phyloP scores from a whole-genome alignment of 2,329 filamentous ascomycete genomes.

The Trichoderma endophyticum region DNA sequence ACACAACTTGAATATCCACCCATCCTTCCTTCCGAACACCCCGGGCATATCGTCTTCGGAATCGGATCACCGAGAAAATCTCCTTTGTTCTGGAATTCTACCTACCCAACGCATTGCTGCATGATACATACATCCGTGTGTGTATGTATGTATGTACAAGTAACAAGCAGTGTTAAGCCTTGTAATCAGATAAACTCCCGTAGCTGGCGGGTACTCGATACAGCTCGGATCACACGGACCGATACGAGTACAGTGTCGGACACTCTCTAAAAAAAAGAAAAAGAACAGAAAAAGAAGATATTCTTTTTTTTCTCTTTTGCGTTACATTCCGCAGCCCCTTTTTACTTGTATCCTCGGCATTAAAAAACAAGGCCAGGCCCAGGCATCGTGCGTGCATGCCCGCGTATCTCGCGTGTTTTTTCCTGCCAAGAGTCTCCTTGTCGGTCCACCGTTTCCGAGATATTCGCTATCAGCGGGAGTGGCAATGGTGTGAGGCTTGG shows the following conservation, averaged over 20 bases:
- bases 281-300: neutral
- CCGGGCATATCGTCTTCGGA: neutral
- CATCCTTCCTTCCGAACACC: neutral
- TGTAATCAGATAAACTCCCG: neutral
- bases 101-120: neutral
- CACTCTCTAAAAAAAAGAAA: neutral
- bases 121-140: neutral
- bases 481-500: constrained; percentile 7
- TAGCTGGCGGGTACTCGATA: neutral
- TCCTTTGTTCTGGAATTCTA: neutral
- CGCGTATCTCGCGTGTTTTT: neutral
- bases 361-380: neutral
- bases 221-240: neutral
- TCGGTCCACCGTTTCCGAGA: neutral
- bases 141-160: neutral
- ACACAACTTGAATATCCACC: neutral
- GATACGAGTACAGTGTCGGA: neutral
- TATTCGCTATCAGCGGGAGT: constrained; percentile 11
- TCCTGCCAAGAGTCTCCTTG: neutral
- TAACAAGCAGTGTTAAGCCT: neutral
- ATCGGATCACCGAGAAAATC: neutral
- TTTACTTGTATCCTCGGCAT: neutral
- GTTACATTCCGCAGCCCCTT: neutral
- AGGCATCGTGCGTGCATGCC: neutral
- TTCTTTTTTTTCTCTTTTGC: neutral